A percentile compares a stretch with the other conserved stretches of the same genome.
These are phyloP conservation scores for Auriculariales sp. DNA, from an alignment of 768 basidiomycete species.

Conservation along the genomic window DNA sequence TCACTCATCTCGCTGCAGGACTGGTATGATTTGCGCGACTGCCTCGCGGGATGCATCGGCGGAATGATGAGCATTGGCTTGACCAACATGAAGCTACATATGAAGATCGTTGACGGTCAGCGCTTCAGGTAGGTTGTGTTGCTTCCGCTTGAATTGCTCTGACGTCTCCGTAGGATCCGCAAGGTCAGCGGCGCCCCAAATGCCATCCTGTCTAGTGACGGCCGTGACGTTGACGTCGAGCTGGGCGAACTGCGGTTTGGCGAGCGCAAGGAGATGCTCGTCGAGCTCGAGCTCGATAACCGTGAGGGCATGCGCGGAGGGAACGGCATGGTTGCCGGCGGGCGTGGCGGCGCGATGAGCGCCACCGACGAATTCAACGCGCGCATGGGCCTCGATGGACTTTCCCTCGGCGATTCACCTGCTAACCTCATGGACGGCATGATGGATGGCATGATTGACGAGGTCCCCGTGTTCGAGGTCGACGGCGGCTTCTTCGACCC, in stretches of 20 bases:
- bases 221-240: conserved; percentile 90
- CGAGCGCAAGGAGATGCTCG: conserved; percentile 94
- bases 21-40: conserved; percentile 74
- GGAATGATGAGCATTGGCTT: conserved; percentile 95
- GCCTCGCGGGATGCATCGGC: conserved; percentile 87
- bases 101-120: conserved; percentile 80
- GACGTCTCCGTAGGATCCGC: too few species aligned
- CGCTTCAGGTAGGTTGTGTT: too few species aligned
- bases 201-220: conserved; percentile 79
- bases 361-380: conserved; percentile 20
- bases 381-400: conserved; percentile 12
- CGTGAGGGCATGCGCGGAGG: conserved; percentile 14
- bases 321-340: conserved; percentile 12
- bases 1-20: neutral
- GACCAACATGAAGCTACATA: conserved; percentile 86
- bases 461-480: conserved; percentile 91
- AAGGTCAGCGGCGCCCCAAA: conserved; percentile 87
- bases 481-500: conserved; percentile 95
- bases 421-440: conserved; percentile 73
- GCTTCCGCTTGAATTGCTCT: too few species aligned
- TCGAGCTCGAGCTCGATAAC: conserved; percentile 89
- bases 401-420: conserved; percentile 50
- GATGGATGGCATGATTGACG: conserved; percentile 96
- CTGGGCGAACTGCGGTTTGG: conserved; percentile 89
- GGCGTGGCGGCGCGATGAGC: conserved; percentile 19